Evolutionary conservation across 1,139 yeast genomes (phyloP), one percentile per base, ranked within the genome.

Genomic region (Hansenula lynferdii): DNA sequence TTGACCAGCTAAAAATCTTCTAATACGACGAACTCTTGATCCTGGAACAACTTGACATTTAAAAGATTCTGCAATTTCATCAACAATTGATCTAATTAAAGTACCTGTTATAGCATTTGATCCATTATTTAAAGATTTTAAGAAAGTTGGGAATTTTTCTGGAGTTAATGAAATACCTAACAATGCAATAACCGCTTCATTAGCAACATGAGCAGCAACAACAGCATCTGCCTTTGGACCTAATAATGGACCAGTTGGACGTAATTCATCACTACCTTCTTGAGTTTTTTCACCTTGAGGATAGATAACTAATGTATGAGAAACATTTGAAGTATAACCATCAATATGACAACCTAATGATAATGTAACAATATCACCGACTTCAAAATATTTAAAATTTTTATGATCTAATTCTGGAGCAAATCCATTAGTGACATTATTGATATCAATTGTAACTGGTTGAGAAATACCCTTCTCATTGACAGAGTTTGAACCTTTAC

Each of bases 1-100:
- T 69, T 92, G 98, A 39, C 98, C 98, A 24, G 96, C 95, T 57
- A 92, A 76, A 57, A 90, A 92, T 58, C 97, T 77, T 69, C 96
- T 78, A 44, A 90, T 73, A 61, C 96, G 76, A 66, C 98, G 81
- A 31, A 92, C 85, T 59, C 87, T 82, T 30, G 96, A 85, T 1
- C 96, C 96, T 31, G 97, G 97, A 30, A 85, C 85, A 43, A 92
- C 87, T 39, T 72, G 71, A 69, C 96, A 87, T 60, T 83, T 78
- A 67, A 80, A 92, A 2, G 84, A 70, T 44, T 73, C 73, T 19
- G 96, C 97, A 55, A 92, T 72, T 18, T 79, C 71, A 57, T 92
- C 95, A 20, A 89, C 97, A 36, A 89, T 65, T 26, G 68, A 61
- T 61, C 96, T 78, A 43, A 92, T 80, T 48, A 75, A 64, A 15